Base-by-base conservation (phyloP, 2,329 filamentous ascomycete genomes). In the Fusarium piperis region DNA sequence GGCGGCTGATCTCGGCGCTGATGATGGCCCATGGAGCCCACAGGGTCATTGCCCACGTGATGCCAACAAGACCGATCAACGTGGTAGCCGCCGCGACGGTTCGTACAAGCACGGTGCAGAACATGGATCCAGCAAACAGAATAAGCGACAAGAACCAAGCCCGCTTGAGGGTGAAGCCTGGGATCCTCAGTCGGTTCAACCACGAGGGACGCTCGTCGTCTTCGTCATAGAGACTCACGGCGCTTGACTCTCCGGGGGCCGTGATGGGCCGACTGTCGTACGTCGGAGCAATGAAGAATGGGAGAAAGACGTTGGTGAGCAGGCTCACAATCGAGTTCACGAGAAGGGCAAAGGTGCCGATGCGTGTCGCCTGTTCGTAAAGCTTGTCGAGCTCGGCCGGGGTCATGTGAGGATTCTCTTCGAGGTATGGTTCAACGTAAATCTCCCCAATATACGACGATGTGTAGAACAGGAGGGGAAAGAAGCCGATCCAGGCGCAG, bases 11-110 rank as follows among this genome's bases (percentile, higher is more conserved):
- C 80, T 98, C 95, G 6, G 94, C 94, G 51, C 94, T 94, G 79
- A 98, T 98, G 75, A 98, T 93, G 39, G 95, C 95, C 84, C 95
- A 98, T 0, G 95, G 95, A 0, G 95, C 95, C 95, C 95, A 98
- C 28, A 97, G 89, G 2, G 94, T 94, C 76, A 98, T 85, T 23
- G 95, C 94, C 95, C 95, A 98, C 1, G 94, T 94, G 65, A 98
- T 90, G 35, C 95, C 95, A 53, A 97, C 91, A 26, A 96, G 83
- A 1, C 91, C 93, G 62, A 97, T 92, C 35, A 97, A 87, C 2
- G 90, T 86, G 0, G 93, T 97, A 2, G 93, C 95, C 11, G 87
- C 89, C 63, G 88, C 84, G 9, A 94, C 91, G 3, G 89, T 90
- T 41, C 85, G 87, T 39, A 97, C 93, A 66, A 97, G 87, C 63